Base-by-base conservation (phyloP, 768 basidiomycete genomes). In the Tephrocybe sp. region DNA sequence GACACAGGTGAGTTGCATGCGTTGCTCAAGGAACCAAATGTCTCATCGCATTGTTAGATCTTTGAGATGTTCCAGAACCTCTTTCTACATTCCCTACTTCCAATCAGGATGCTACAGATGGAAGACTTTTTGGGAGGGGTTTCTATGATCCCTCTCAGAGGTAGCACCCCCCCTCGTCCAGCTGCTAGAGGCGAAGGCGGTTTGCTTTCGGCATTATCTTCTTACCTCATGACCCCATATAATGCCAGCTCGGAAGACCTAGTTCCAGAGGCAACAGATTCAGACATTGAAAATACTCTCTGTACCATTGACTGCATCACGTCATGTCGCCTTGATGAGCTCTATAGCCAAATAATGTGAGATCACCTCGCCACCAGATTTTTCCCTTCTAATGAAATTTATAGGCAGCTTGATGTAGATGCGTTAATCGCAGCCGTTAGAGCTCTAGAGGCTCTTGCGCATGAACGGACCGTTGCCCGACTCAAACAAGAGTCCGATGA, bases 1-100 rank as follows among this genome's bases (percentile, higher is more conserved):
- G 97, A 85, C 83, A 4, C 89, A 92, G 74, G 90, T 92, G 55
- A 57, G 74, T 3, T 53, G n/a, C 31, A 17, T 20, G 6, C 17
- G 22, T 45, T 35, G 43, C 9, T 49, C 35, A 30, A 5, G 9
- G 23, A 26, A 50, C 33, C 11, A 40, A 52, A 30, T 17, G 35
- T 36, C 44, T 53, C 31, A 54, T 19, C 60, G 9, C 50, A 45
- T 42, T 30, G 16, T 20, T 50, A 97, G 89, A 92, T 99, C 48
- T 98, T 99, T 60, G 96, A 98, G 67, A 98, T 98, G 86, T 95
- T 96, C 70, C 89, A 95, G 62, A 97, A 94, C 31, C 74, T 99
- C 19, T 99, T 98, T 71, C 69, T 98, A 40, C 90, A 98, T 65
- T 95, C 95, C 14, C 75, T 98, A 20, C 74, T 99, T 14, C 97